Evolutionary conservation across 164 flowering plant species (phyloP).

Genomic region (Kingdonia uniflora): DNA sequence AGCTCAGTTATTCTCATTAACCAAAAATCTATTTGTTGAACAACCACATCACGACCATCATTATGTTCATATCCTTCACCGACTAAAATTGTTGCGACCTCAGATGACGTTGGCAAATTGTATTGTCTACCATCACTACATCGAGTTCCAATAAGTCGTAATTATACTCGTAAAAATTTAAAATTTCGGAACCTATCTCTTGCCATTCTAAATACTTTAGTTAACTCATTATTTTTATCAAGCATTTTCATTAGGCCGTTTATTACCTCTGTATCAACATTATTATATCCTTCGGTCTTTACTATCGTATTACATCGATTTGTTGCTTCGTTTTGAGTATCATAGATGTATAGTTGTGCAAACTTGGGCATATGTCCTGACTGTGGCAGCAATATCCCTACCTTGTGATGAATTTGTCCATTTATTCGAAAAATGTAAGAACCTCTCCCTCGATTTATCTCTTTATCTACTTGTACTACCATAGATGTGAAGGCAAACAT

Average conservation of each 20-base stretch:
- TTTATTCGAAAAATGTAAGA: not conserved
- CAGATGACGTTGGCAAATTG: not conserved
- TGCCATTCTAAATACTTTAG: not conserved
- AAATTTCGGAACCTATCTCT: not conserved
- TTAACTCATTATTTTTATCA: not conserved
- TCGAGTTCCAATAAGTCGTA: not conserved
- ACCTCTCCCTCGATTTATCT: too few species aligned
- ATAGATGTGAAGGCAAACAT: too few species aligned
- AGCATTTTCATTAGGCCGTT: not conserved
- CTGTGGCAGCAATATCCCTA: not conserved
- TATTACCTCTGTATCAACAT: not conserved
- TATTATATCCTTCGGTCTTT: too few species aligned
- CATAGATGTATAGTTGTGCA: not conserved
- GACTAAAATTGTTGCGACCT: not conserved
- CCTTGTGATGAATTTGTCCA: not conserved
- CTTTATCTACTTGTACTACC: too few species aligned
- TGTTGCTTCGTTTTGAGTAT: not conserved
- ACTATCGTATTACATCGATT: too few species aligned
- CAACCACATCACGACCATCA: constrained; percentile 7
- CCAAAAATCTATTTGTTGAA: not conserved
- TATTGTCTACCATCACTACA: not conserved
- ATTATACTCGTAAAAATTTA: not conserved
- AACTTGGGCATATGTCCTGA: not conserved
- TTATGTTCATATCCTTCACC: not conserved
- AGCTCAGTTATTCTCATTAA: constrained; percentile 9